Base-by-base conservation (phyloP, 1,139 yeast species). In the Saccharomyces hybrid region DNA sequence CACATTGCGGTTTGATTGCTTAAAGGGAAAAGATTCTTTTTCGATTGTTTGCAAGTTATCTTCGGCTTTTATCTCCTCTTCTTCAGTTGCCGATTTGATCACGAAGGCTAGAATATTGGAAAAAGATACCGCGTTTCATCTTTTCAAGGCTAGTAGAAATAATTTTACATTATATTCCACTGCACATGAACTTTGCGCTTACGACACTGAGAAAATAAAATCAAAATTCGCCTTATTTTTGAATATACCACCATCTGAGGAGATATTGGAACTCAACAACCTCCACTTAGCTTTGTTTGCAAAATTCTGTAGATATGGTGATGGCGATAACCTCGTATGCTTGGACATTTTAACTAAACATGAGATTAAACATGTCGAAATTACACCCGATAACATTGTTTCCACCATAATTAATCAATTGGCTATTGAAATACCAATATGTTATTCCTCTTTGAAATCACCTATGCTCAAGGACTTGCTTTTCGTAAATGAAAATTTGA, bases 91-190 rank as follows among this genome's bases (percentile, higher is more conserved):
- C 26, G 86, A 84, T 52, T 72, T 86, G 47, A 70, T 88, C 6
- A 82, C 86, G 57, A 90, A 90, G 67, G 90, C 97, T 0, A 84
- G 82, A 60, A 82, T 91, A 34, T 73, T 90, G 55, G 82, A 84
- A 66, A 91, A 91, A 64, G 78, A 84, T 2, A 87, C 89, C 52
- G 91, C 97, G 2, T 89, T 91, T 70, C 97, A 91, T 72, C 73
- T 91, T 34, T 91, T 91, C 74, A 82, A 79, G 61, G 63, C 68
- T 48, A 61, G 58, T 7, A 61, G 65, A 8, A 73, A 74, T 49
- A 75, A 75, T n/a, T 67, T 82, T 26, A 75, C 78, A 5, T 66
- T 86, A 0, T 90, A 82, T 68, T 83, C 87, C n/a, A 84, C 96
- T 0, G 97, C 96, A 1, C 97, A 91, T 65, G 95, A 86, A 60